Conservation (phyloP, 2,329 filamentous ascomycete genomes). For the Scedosporium apiospermum region DNA sequence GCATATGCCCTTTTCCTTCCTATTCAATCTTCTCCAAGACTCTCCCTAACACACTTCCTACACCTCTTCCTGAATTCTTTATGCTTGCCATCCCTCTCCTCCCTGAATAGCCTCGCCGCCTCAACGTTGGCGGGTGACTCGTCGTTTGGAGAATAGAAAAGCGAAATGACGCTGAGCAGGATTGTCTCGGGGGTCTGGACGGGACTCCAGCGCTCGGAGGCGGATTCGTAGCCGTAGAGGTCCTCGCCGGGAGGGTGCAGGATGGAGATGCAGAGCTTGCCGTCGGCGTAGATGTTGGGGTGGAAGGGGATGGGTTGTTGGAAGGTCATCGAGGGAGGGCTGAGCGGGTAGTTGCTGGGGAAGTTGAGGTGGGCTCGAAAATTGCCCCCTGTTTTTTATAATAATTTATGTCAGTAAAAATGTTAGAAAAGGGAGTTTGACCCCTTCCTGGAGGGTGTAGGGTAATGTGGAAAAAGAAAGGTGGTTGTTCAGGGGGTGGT, state of each 20-base stretch:
- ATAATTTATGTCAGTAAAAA: neutral
- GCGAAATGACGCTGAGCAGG: constrained; percentile 80
- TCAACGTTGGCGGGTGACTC: constrained; percentile 94
- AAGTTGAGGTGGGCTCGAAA: constrained; percentile 82
- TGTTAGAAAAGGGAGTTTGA: neutral
- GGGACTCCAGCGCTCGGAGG: constrained; percentile 84
- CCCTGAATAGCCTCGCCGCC: constrained; percentile 78
- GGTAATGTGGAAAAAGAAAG: neutral
- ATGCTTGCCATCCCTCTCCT: constrained; percentile 52
- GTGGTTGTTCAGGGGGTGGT: neutral
- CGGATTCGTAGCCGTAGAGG: constrained; percentile 84
- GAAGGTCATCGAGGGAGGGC: constrained; percentile 85
- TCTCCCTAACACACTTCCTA: constrained; percentile 70
- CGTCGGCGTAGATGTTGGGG: constrained; percentile 83
- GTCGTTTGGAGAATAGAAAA: constrained; percentile 87
- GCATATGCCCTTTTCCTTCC: neutral
- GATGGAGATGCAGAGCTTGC: constrained; percentile 93
- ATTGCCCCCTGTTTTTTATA: constrained; percentile 59
- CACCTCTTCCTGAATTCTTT: constrained; percentile 73
- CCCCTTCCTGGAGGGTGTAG: neutral
- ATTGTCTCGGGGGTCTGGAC: constrained; percentile 96
- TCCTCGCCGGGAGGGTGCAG: constrained; percentile 93
- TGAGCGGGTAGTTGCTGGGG: constrained; percentile 74
- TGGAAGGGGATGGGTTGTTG: constrained; percentile 78
- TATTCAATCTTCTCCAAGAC: constrained; percentile 59